phyloP scores from a whole-genome alignment of 2,329 filamentous ascomycete species.

The Hirsutella minnesotensis region DNA sequence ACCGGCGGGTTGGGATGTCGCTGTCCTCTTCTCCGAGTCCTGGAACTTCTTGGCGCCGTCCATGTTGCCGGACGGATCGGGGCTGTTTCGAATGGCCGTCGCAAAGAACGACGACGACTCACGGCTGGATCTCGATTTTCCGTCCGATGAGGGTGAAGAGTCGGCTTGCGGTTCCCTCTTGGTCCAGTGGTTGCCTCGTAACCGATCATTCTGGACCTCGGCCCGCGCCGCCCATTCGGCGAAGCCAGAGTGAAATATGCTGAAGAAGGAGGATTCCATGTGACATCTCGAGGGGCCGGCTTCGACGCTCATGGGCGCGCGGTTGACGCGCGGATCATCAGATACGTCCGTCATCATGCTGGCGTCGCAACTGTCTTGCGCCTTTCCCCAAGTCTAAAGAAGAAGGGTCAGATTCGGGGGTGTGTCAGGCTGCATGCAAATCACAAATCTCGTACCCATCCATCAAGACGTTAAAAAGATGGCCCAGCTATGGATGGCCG shows the following conservation, averaged over 20 bases:
- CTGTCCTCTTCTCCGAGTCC: not conserved
- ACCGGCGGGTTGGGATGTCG: not conserved
- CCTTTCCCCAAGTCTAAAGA: not conserved
- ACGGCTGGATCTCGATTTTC: not conserved
- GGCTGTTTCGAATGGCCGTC: not conserved
- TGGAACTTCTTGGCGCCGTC: not conserved
- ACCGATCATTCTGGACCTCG: conserved; percentile 3
- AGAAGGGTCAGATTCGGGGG: not conserved
- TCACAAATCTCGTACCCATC: not conserved
- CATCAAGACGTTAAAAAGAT: too few relatives aligned
- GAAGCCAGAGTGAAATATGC: conserved; percentile 5
- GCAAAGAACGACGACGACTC: conserved; percentile 1
- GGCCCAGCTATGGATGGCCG: too few relatives aligned
- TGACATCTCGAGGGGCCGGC: conserved; percentile 5
- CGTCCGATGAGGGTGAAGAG: not conserved
- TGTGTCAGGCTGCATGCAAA: not conserved
- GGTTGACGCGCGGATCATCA: conserved; percentile 1
- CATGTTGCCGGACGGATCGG: not conserved
- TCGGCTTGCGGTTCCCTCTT: not conserved
- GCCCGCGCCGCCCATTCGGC: conserved; percentile 7
- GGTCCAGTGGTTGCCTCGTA: not conserved
- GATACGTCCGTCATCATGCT: not conserved
- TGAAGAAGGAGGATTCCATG: conserved; percentile 6
- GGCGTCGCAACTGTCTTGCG: not conserved
- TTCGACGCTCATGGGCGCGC: conserved; percentile 3